phyloP scores from a whole-genome alignment of 208 protist species.

The Crithidia bombi region DNA sequence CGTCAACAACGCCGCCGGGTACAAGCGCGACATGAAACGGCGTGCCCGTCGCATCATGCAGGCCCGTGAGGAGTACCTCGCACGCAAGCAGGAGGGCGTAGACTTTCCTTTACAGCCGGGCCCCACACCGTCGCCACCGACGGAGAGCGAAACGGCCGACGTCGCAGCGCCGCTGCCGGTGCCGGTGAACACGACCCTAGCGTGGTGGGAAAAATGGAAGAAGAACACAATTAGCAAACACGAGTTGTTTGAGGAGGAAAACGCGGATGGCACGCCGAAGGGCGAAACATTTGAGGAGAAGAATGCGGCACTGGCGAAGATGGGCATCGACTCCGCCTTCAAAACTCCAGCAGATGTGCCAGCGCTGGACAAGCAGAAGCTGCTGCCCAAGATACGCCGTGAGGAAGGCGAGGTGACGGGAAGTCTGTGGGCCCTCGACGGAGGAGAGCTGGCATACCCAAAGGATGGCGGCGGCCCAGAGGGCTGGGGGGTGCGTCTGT shows the following conservation, averaged over 20 bases:
- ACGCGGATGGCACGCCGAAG: conserved; percentile 77
- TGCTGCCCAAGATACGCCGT: conserved; percentile 68
- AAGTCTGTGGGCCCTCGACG: conserved; percentile 84
- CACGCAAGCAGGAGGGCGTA: conserved; percentile 60
- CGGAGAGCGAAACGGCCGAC: conserved; percentile 7
- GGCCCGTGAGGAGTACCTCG: conserved; percentile 84
- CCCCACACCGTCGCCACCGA: neutral
- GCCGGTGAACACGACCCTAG: conserved; percentile 64
- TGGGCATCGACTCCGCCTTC: conserved; percentile 83
- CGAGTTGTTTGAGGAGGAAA: conserved; percentile 84
- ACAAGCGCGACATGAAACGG: conserved; percentile 93
- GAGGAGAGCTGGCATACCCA: conserved; percentile 87
- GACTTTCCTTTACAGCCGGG: conserved; percentile 29
- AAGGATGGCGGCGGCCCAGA: conserved; percentile 79
- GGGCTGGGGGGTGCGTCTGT: conserved; percentile 86
- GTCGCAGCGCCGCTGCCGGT: conserved; percentile 56
- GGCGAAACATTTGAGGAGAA: conserved; percentile 87
- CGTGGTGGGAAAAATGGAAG: conserved; percentile 90
- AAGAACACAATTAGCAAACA: conserved; percentile 79
- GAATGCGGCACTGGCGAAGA: conserved; percentile 76
- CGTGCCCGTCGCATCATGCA: conserved; percentile 93
- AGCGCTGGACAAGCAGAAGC: conserved; percentile 45
- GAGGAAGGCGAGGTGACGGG: conserved; percentile 80
- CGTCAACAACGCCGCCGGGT: conserved; percentile 86
- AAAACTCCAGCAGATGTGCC: conserved; percentile 69